Base-by-base conservation (phyloP, 306 rosid genomes). In the Glycyrrhiza uralensis region DNA sequence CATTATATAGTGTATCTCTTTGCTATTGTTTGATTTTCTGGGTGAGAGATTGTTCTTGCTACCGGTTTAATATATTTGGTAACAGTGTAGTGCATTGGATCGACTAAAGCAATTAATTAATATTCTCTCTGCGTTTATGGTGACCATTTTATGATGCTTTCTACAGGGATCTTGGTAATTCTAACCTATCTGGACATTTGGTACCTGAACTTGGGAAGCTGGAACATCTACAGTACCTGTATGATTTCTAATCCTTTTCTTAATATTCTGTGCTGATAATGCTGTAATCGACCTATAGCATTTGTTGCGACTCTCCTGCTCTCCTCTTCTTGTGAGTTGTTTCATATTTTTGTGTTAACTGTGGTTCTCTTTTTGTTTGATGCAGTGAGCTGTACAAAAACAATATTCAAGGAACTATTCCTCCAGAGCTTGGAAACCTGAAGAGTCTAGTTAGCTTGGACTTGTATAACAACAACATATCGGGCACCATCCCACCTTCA, bases 361-460 rank as follows among this genome's bases (percentile, higher is more conserved):
- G 30, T 52, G 49, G 2, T 49, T 57, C 41, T 71, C 69, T 32
- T 28, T 45, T 51, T 76, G 56, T 20, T 76, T 45, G 54, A 52
- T 80, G 82, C 32, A 93, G 98, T 82, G 98, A 93, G 81, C 89
- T 93, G 54, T 91, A 93, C 86, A 89, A 91, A 77, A 93, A 93
- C 88, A 89, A 83, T 79, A 93, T 93, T 81, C 89, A 89, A 69
- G 98, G 98, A 74, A 80, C 86, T 69, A 86, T 93, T 77, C 98
- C 98, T 75, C 46, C 73, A 8, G 96, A 90, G 85, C 93, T 93
- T 59, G 98, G 94, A 60, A 89, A 81, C 78, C 74, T 93, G 79
- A 87, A 86, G 84, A 87, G 85, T 81, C 94, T 93, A 74, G 79
- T 93, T 81, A 93, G 98, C 85, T 85, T 93, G 90, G 97, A 91